Percentiles rank a stretch among this genome's conserved stretches.
These are phyloP conservation scores for Penicillium lividum DNA, from an alignment of 495 filamentous ascomycete genomes.

Conservation along the genomic window DNA sequence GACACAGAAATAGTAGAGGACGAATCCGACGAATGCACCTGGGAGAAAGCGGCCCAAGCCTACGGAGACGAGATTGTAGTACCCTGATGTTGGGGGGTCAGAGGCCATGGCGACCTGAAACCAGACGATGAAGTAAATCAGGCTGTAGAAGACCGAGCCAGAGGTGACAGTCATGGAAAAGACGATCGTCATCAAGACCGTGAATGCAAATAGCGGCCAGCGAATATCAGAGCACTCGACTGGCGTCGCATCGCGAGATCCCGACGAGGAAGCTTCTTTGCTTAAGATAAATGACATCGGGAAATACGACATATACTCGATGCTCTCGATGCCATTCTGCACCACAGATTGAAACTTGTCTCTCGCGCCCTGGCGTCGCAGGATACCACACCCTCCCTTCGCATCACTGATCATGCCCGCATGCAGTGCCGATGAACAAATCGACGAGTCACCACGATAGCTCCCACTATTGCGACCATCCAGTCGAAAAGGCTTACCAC, in stretches of 20 bases:
- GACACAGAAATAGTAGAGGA: conserved; percentile 64
- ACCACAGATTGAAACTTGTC: conserved; percentile 52
- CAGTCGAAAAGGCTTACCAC: conserved; percentile 55
- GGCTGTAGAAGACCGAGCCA: conserved; percentile 62
- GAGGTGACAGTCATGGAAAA: conserved; percentile 69
- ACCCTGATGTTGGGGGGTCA: conserved; percentile 60
- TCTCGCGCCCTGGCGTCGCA: conserved; percentile 61
- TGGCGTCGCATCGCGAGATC: conserved; percentile 16
- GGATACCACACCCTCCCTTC: conserved; percentile 72
- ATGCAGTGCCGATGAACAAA: conserved; percentile 75
- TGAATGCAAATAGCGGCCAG: conserved; percentile 67
- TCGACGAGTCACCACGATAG: conserved; percentile 78
- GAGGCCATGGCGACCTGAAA: conserved; percentile 75
- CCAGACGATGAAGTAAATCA: conserved; percentile 67
- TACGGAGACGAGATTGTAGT: conserved; percentile 60
- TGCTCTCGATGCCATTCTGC: conserved; percentile 62
- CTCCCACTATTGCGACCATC: conserved; percentile 39
- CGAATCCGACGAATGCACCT: conserved; percentile 67
- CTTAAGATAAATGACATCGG: conserved; percentile 67
- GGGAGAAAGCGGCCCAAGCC: conserved; percentile 71
- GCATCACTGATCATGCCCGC: conserved; percentile 64
- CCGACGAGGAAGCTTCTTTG: conserved; percentile 21
- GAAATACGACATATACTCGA: conserved; percentile 68
- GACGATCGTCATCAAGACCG: conserved; percentile 60
- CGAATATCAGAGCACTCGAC: conserved; percentile 61